These are phyloP conservation scores for Hippophae tibetana DNA, from an alignment of 306 rosid genomes.

Conservation along the genomic window DNA sequence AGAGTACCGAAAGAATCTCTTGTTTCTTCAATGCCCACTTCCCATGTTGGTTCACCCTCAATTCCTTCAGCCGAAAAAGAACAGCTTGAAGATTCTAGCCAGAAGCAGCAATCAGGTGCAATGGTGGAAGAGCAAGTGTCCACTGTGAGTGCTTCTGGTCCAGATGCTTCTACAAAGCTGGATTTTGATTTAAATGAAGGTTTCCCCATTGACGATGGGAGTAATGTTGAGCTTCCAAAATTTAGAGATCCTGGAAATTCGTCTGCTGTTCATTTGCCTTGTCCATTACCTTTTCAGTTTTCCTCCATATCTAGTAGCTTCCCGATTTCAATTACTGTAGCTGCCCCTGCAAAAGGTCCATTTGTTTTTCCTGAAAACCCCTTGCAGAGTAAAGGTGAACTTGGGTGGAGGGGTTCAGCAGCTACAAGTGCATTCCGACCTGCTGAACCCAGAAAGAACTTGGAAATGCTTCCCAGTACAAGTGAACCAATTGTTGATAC, in stretches of 20 bases:
- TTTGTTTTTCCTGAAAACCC: constrained; percentile 67
- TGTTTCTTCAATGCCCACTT: constrained; percentile 7
- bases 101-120: constrained; percentile 23
- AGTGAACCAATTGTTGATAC: constrained; percentile 34
- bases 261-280: constrained; percentile 41
- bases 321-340: constrained; percentile 67
- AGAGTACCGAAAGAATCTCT: constrained; percentile 18
- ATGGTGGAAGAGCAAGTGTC: constrained; percentile 23
- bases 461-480: constrained; percentile 30
- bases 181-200: constrained; percentile 95
- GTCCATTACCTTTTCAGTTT: constrained; percentile 51
- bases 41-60: constrained; percentile 11
- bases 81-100: constrained; percentile 16
- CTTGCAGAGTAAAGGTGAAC: constrained; percentile 55
- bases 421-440: constrained; percentile 96
- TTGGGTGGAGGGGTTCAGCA: constrained; percentile 97
- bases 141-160: constrained; percentile 23
- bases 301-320: constrained; percentile 55
- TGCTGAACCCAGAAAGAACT: constrained; percentile 77
- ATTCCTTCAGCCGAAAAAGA: constrained; percentile 18
- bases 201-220: constrained; percentile 61
- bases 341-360: constrained; percentile 86
- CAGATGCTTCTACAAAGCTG: constrained; percentile 43
- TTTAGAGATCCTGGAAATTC: constrained; percentile 37
- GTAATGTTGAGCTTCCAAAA: constrained; percentile 47